These are phyloP conservation scores for Whalleya microplaca DNA, from an alignment of 2,329 filamentous ascomycete species.

Conservation along the genomic window DNA sequence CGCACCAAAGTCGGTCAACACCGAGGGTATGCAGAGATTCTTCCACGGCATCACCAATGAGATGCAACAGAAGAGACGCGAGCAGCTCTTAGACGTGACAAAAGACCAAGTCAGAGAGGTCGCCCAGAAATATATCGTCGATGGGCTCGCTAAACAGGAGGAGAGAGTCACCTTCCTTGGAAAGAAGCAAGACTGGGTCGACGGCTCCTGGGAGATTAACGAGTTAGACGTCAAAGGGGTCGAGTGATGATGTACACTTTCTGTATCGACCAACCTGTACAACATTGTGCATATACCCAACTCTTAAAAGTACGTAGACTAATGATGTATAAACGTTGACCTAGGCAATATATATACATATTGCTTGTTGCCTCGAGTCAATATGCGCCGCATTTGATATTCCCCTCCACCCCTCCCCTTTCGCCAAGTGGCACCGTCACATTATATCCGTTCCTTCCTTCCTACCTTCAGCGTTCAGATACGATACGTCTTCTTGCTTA, in stretches of 20 bases:
- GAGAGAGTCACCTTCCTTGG: slow-evolving; percentile 77
- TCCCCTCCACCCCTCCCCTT: too few species aligned
- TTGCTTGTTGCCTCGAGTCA: neutral
- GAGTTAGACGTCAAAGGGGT: slow-evolving; percentile 69
- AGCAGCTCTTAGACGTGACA: slow-evolving; percentile 84
- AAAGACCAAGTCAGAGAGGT: slow-evolving; percentile 78
- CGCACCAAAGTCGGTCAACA: slow-evolving; percentile 82
- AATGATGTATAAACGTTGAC: slow-evolving; percentile 19
- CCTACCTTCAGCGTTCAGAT: slow-evolving; percentile 57
- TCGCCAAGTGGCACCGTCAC: neutral
- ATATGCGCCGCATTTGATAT: neutral
- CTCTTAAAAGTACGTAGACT: slow-evolving; percentile 34
- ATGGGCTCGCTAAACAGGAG: slow-evolving; percentile 61
- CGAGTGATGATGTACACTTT: slow-evolving; percentile 18
- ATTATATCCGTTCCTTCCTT: too few species aligned
- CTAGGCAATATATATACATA: neutral
- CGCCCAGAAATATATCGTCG: slow-evolving; percentile 80
- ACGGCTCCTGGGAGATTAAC: slow-evolving; percentile 72
- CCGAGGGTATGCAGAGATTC: slow-evolving; percentile 86
- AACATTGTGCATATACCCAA: slow-evolving; percentile 43
- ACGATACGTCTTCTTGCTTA: slow-evolving; percentile 64
- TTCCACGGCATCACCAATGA: slow-evolving; percentile 82
- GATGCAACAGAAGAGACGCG: slow-evolving; percentile 84
- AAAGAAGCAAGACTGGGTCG: slow-evolving; percentile 79
- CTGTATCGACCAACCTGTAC: slow-evolving; percentile 36